Base-by-base conservation (phyloP, 345 rosid genomes). In the Salix udensis region DNA sequence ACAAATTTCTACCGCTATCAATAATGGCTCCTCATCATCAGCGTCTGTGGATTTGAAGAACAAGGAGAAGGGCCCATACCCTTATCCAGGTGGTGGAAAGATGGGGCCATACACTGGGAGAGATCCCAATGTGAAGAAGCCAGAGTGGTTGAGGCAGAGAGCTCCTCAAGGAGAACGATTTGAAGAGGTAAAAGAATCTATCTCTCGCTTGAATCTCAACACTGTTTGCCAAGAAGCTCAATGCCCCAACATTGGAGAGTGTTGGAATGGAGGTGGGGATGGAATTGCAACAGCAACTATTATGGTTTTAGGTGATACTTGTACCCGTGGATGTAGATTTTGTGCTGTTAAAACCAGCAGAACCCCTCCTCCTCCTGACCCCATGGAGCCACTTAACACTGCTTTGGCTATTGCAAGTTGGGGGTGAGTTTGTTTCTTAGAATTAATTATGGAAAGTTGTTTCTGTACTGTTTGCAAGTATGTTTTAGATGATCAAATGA, bases 181-280 rank as follows among this genome's bases (percentile, higher is more conserved):
- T 79, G 88, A 88, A 31, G 88, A 92, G 69, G 97, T 96, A 28
- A 96, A 96, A 70, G 84, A 88, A 5, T 87, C 97, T 12, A 82
- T 94, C 9, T 90, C 99, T 40, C 80, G 86, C 55, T 86, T 94
- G 70, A 94, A 88, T 19, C 98, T 96, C 72, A 91, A 91, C 52
- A 93, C 98, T 75, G 99, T 96, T 21, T 96, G 99, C 50, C 94
- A 93, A 69, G 99, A 96, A 81, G 99, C 99, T 44, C 99, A 93
- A 79, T 93, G 98, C 82, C 98, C 99, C 67, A 96, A 96, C 79
- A 92, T 94, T 40, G 98, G 98, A 65, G 98, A 92, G 95, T 96
- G 99, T 84, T 96, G 99, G 98, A 96, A 94, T 89, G 99, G 99
- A 50, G 99, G 99, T 55, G 92, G 88, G 30, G 99, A 96, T 79